phyloP scores from a whole-genome alignment of 208 protist species.

The Crithidia sp. region DNA sequence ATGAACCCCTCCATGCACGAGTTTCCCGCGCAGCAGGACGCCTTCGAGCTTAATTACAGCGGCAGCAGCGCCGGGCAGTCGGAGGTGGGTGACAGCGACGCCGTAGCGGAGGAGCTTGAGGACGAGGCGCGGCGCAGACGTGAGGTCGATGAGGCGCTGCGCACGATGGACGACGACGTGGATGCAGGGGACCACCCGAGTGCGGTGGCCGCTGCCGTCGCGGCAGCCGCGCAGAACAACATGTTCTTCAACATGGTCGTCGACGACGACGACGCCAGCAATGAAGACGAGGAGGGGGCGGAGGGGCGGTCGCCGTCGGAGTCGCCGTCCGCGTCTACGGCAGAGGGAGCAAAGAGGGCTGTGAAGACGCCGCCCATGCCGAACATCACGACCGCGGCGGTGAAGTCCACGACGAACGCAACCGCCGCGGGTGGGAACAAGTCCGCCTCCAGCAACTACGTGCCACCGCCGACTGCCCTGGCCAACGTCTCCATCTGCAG shows the following conservation, averaged over 20 bases:
- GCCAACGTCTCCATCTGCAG: conserved; percentile 80
- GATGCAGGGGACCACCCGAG: conserved; percentile 1
- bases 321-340: neutral
- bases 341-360: no score
- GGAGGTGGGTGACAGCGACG: conserved; percentile 31
- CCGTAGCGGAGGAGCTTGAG: conserved; percentile 20
- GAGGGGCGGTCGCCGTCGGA: neutral
- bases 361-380: conserved; percentile 5
- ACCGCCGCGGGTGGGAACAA: conserved; percentile 22
- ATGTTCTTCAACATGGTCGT: conserved; percentile 20
- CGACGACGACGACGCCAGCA: conserved; percentile 1
- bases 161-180: conserved; percentile 25
- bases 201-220: conserved; percentile 5
- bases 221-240: conserved; percentile 11
- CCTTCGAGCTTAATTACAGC: conserved; percentile 26
- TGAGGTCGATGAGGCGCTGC: conserved; percentile 20
- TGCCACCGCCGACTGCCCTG: conserved; percentile 42
- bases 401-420: conserved; percentile 27
- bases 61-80: conserved; percentile 36
- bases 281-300: conserved; percentile 15
- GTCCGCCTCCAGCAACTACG: conserved; percentile 32
- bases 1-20: conserved; percentile 17
- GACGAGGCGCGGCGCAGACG: conserved; percentile 23
- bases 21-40: conserved; percentile 10
- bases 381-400: conserved; percentile 26